Base-by-base conservation (phyloP, 2,329 filamentous ascomycete genomes). In the Penicillium verrucosum region DNA sequence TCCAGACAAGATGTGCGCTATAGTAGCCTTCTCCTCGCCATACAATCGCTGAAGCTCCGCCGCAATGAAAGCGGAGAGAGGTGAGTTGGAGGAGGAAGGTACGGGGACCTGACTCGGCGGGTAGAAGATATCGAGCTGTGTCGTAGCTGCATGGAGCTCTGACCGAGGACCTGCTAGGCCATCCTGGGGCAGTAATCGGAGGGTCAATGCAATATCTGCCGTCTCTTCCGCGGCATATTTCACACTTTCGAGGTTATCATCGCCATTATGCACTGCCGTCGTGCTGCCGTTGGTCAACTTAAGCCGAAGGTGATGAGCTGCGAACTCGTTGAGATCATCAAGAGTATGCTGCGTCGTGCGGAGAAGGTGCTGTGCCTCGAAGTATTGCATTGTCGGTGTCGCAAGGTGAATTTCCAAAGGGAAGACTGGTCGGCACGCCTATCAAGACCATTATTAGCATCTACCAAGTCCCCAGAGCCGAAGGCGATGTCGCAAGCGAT, bases 371-470 rank as follows among this genome's bases (percentile, higher is more conserved):
- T 89, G 83, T 2, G 86, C 86, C 67, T 96, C 89, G 41, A 83
- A 77, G 1, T 83, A 78, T 48, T 85, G 82, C 30, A 95, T 75
- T 12, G 80, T 78, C 36, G 86, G 82, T 29, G 90, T 85, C 65
- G 91, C 84, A 61, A 97, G 81, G 29, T 87, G 85, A 63, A 97
- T 89, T 60, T 88, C 86, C 21, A 97, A 81, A 8, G 94, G 92
- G 64, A 97, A 96, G 18, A 92, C 89, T 30, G 92, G 89, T 65
- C 87, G 87, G 74, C 93, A 97, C 56, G 89, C 86, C 92, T 97
- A 65, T 38, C 63, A 25, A 50, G 45, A 55, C 50, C 56, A 41
- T 44, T 38, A 32, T 64, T 43, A 61, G 58, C 36, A 42, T 46
- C 43, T 41, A 14, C 23, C 38, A 47, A 11, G 27, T 23, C 36